Percentiles rank a stretch among this genome's conserved stretches.
Conservation (phyloP, 2,329 filamentous ascomycete genomes). For the Arachnomyces sp. region DNA sequence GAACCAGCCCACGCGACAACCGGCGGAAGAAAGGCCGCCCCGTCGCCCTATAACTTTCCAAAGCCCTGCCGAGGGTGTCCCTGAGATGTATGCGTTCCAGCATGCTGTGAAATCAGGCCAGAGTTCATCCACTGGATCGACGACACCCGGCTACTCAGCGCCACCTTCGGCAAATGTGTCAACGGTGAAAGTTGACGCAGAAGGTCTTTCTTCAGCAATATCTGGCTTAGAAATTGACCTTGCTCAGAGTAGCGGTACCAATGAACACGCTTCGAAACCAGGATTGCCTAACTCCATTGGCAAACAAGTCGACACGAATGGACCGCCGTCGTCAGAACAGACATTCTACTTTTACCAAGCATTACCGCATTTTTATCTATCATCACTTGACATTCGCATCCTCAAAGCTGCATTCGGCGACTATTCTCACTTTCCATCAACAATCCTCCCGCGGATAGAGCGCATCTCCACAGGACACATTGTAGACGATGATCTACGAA, state of each 20-base stretch:
- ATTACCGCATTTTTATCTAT: constrained; percentile 79
- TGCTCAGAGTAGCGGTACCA: not conserved
- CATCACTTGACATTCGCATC: constrained; percentile 84
- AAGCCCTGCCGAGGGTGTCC: constrained; percentile 36
- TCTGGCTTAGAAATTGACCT: constrained; percentile 8
- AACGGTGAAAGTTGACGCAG: constrained; percentile 3
- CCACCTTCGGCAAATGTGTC: constrained; percentile 7
- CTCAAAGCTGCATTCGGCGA: constrained; percentile 80
- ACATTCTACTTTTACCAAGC: constrained; percentile 83
- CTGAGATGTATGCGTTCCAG: constrained; percentile 45
- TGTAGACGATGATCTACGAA: constrained; percentile 75
- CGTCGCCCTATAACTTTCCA: constrained; percentile 44
- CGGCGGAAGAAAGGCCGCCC: constrained; percentile 40
- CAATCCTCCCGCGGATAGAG: constrained; percentile 77
- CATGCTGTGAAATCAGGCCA: constrained; percentile 40
- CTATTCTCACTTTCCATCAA: constrained; percentile 74
- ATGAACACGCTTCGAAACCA: not conserved
- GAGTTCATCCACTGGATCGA: constrained; percentile 23
- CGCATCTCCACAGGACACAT: constrained; percentile 82
- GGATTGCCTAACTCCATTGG: not conserved
- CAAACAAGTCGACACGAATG: constrained; percentile 8
- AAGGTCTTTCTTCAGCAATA: constrained; percentile 7
- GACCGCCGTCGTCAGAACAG: constrained; percentile 40
- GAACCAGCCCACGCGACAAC: constrained; percentile 39
- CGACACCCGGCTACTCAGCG: constrained; percentile 8